phyloP scores from a whole-genome alignment of 169 alveolate species.

The Plasmodium sp. region DNA sequence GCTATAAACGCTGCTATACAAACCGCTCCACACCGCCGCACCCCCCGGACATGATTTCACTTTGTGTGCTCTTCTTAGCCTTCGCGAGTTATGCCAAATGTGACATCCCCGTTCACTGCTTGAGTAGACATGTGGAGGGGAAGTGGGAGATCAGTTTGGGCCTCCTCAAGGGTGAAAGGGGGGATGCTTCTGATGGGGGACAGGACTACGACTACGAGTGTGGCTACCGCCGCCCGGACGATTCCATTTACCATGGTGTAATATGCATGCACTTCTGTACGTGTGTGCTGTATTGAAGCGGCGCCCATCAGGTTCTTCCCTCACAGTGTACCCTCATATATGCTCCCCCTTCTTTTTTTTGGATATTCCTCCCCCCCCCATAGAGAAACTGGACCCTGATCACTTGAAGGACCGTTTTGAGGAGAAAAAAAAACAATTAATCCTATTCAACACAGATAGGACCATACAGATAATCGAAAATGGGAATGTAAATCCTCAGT shows the following conservation, averaged over 20 bases:
- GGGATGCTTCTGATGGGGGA: neutral
- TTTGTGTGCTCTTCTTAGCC: neutral
- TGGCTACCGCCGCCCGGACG: slow-evolving; percentile 66
- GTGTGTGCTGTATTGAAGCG: neutral
- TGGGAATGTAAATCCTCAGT: neutral
- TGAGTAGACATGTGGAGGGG: slow-evolving; percentile 71
- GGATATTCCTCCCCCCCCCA: neutral
- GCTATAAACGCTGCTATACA: neutral
- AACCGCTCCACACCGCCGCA: too few species aligned
- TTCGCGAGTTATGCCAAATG: slow-evolving; percentile 43
- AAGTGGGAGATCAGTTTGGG: slow-evolving; percentile 62
- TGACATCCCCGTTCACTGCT: slow-evolving; percentile 73
- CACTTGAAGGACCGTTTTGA: slow-evolving; percentile 14
- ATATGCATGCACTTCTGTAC: neutral
- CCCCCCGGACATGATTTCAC: slow-evolving; percentile 29
- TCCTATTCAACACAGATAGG: slow-evolving; percentile 48
- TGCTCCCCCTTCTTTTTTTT: neutral
- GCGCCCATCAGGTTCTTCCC: neutral
- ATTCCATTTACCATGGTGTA: slow-evolving; percentile 66
- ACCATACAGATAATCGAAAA: slow-evolving; percentile 38
- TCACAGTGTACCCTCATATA: neutral
- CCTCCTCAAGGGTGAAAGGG: slow-evolving; percentile 4
- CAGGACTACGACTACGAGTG: slow-evolving; percentile 47
- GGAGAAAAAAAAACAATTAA: slow-evolving; percentile 2
- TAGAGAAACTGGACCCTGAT: slow-evolving; percentile 48